Conservation (phyloP, 768 basidiomycete species). For the Crassisporium funariophilum region DNA sequence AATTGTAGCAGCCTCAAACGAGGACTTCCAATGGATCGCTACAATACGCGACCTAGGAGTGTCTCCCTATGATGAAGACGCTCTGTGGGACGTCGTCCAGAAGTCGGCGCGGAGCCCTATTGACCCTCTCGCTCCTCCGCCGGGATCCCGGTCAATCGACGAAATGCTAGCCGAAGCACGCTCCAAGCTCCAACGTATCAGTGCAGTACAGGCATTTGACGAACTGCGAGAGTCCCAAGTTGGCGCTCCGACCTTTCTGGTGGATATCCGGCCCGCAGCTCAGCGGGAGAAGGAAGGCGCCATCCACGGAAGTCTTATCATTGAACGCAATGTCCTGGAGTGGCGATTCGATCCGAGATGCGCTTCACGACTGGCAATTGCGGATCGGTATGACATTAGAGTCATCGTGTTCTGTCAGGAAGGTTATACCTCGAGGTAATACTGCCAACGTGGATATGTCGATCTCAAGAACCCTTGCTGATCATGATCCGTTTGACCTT, state of each 20-base stretch:
- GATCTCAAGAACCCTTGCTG: background rate
- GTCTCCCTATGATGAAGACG: slow-evolving; percentile 61
- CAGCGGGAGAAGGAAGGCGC: slow-evolving; percentile 60
- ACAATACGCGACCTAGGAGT: slow-evolving; percentile 55
- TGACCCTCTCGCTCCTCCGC: slow-evolving; percentile 63
- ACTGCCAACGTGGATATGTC: background rate
- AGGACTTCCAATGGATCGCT: slow-evolving; percentile 40
- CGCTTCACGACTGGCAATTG: slow-evolving; percentile 60
- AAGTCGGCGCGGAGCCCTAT: slow-evolving; percentile 62
- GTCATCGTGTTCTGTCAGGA: slow-evolving; percentile 78
- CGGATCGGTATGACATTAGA: slow-evolving; percentile 73
- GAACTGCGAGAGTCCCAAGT: slow-evolving; percentile 56
- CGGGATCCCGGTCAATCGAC: slow-evolving; percentile 62
- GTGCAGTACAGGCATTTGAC: slow-evolving; percentile 58
- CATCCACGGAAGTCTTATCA: slow-evolving; percentile 68
- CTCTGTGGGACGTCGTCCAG: slow-evolving; percentile 70
- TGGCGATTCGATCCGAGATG: slow-evolving; percentile 79
- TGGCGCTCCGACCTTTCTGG: slow-evolving; percentile 67
- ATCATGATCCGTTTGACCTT: background rate
- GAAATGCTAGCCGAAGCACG: slow-evolving; percentile 60
- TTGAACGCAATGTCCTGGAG: slow-evolving; percentile 78
- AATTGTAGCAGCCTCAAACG: slow-evolving; percentile 39
- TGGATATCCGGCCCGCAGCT: slow-evolving; percentile 72
- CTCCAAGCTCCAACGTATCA: slow-evolving; percentile 64
- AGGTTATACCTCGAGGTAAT: slow-evolving; percentile 61